A percentile compares a stretch with the other conserved stretches of the same genome.
Evolutionary conservation across 2,329 filamentous ascomycete species (phyloP).

Genomic region (Ophiostoma ulmi): DNA sequence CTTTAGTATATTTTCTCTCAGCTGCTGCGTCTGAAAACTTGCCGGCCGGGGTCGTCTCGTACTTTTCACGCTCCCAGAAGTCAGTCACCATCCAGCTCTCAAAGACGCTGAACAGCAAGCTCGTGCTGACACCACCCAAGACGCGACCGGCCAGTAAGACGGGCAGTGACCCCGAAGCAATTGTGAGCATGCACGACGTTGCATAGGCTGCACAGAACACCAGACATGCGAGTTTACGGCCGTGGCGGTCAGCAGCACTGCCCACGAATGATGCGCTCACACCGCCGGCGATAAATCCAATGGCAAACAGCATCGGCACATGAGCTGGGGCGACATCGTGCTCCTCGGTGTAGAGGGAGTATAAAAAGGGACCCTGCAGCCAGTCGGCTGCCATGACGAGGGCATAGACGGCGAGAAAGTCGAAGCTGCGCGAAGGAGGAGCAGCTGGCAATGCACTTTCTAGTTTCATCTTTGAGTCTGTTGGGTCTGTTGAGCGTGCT

Average conservation of each 20-base stretch:
- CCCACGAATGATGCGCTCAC: conserved; percentile 45
- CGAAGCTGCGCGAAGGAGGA: conserved; percentile 20
- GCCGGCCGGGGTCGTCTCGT: conserved; percentile 22
- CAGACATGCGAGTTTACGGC: conserved; percentile 49
- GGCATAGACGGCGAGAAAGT: conserved; percentile 43
- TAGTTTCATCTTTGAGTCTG: neutral
- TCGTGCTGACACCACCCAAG: conserved; percentile 52
- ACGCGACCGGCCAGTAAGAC: conserved; percentile 49
- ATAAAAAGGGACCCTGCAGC: conserved; percentile 40
- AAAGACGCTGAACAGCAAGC: conserved; percentile 54
- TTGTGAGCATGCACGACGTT: conserved; percentile 44
- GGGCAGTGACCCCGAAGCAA: conserved; percentile 31
- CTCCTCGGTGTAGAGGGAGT: conserved; percentile 36
- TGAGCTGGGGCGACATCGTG: conserved; percentile 30
- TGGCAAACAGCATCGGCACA: conserved; percentile 41
- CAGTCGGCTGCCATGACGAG: conserved; percentile 49
- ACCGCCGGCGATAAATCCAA: conserved; percentile 43
- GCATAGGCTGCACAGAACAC: conserved; percentile 51
- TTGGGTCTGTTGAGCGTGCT: neutral
- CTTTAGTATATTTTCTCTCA: neutral
- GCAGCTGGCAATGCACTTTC: neutral
- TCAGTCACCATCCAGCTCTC: conserved; percentile 59
- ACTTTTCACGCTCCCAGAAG: conserved; percentile 42
- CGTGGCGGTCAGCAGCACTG: conserved; percentile 45
- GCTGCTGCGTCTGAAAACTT: neutral